Base-by-base conservation (phyloP, 805 yeast species). In the Pichia membranifaciens region DNA sequence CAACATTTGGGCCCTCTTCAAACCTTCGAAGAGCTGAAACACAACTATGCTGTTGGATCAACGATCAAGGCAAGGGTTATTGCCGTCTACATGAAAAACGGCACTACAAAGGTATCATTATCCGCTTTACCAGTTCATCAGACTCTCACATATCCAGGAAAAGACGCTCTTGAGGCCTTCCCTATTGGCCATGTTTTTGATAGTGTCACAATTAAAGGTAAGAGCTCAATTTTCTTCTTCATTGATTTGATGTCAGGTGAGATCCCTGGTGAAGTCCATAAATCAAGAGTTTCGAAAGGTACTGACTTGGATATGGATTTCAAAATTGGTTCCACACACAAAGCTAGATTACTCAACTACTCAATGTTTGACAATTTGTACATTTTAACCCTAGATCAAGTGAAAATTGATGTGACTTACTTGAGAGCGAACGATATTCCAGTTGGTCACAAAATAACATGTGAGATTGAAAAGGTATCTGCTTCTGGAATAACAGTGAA, bases 301-400 rank as follows among this genome's bases (percentile, higher is more conserved):
- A 66, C 72, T 41, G 62, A 68, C 35, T 54, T 73, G 23, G 75
- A 70, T 32, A 69, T 65, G 62, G 77, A 65, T 60, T 87, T 75
- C 66, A 71, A 71, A 37, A 64, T 73, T 17, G 95, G 90, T 1
- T 73, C 95, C 1, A 69, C 70, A 9, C 91, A 86, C 61, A 65
- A 68, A 41, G 95, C 96, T 5, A 80, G 97, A 65, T 82, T 93
- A 7, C 59, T 87, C 28, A 87, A 89, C 2, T 86, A 67, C 58
- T 79, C 87, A 36, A 62, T 64, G 20, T 65, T 82, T 40, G 98
- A 93, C 58, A 79, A 81, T 47, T 62, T 77, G 37, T 81, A 80
- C 56, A 72, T 79, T 38, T 67, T 91, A 55, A 81, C 95, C 0
- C 67, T 88, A 58, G 84, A 89, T 55, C 78, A 86, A 12, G 69